Percentiles rank a stretch among this genome's conserved stretches.
These are phyloP conservation scores for Tricholoma furcatifolium DNA, from an alignment of 768 basidiomycete species.

Conservation along the genomic window DNA sequence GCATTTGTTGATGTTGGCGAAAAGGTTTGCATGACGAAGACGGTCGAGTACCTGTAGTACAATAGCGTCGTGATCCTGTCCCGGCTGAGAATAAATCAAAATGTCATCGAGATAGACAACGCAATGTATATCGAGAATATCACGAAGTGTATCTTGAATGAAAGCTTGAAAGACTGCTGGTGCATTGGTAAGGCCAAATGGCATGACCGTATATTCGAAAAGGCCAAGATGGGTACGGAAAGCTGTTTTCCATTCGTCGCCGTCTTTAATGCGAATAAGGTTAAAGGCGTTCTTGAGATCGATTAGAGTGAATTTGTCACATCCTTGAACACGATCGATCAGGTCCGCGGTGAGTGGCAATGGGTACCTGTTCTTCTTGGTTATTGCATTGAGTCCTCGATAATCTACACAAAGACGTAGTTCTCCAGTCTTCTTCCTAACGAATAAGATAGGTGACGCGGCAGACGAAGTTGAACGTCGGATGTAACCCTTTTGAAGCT, in stretches of 20 bases:
- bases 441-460: slow-evolving; percentile 30
- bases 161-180: slow-evolving; percentile 41
- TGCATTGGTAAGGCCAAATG: slow-evolving; percentile 35
- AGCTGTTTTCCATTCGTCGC: slow-evolving; percentile 43
- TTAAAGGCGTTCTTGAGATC: slow-evolving; percentile 38
- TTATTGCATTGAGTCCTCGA: slow-evolving; percentile 29
- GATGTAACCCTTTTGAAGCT: slow-evolving; percentile 36
- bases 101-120: not conserved
- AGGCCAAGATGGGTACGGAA: slow-evolving; percentile 36
- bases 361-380: slow-evolving; percentile 25
- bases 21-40: slow-evolving; percentile 23
- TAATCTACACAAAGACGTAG: slow-evolving; percentile 31
- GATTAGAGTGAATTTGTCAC: slow-evolving; percentile 27
- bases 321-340: slow-evolving; percentile 23
- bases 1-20: slow-evolving; percentile 37
- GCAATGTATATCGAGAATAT: slow-evolving; percentile 13
- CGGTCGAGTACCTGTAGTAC: slow-evolving; percentile 23
- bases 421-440: slow-evolving; percentile 31
- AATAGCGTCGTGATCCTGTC: not conserved
- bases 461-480: slow-evolving; percentile 26
- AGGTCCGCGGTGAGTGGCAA: slow-evolving; percentile 30
- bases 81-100: not conserved
- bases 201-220: slow-evolving; percentile 37
- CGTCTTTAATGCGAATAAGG: slow-evolving; percentile 34
- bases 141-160: slow-evolving; percentile 31